A percentile compares a stretch with the other conserved stretches of the same genome.
These are phyloP conservation scores for Hygrophila difformis DNA, from an alignment of 257 asterid genomes.

Conservation along the genomic window DNA sequence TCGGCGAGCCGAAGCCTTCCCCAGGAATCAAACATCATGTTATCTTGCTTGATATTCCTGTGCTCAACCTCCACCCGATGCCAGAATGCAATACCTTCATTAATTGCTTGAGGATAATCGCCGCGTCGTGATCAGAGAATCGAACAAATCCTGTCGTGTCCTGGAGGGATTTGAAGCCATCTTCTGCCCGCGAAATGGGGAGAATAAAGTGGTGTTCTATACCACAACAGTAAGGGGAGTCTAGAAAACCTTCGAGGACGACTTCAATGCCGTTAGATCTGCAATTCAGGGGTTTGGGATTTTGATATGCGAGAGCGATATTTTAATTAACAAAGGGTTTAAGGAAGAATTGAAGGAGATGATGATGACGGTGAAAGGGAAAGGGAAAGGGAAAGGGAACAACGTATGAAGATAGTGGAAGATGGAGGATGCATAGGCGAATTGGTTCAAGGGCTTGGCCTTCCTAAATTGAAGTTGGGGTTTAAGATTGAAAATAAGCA, in stretches of 20 bases:
- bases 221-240: constrained; percentile 82
- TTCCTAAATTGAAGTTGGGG: constrained; percentile 52
- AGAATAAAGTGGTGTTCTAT: constrained; percentile 44
- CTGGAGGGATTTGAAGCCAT: constrained; percentile 38
- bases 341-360: constrained; percentile 58
- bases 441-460: constrained; percentile 54
- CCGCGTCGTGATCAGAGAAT: too few species aligned
- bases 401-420: constrained; percentile 46
- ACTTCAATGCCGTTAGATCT: constrained; percentile 68
- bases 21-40: too few species aligned
- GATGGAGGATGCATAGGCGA: constrained; percentile 43
- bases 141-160: too few species aligned
- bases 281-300: constrained; percentile 52
- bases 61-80: too few species aligned
- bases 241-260: constrained; percentile 64
- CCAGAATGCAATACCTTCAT: too few species aligned
- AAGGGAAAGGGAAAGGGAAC: not conserved
- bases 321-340: constrained; percentile 76
- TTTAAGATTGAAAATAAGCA: too few species aligned
- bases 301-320: constrained; percentile 59
- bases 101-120: too few species aligned
- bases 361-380: constrained; percentile 45
- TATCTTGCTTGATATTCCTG: too few species aligned
- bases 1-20: too few species aligned
- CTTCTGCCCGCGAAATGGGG: constrained; percentile 32